Evolutionary conservation across 352 stramenopile genomes (phyloP).

Genomic region (Peronospora destructor): DNA sequence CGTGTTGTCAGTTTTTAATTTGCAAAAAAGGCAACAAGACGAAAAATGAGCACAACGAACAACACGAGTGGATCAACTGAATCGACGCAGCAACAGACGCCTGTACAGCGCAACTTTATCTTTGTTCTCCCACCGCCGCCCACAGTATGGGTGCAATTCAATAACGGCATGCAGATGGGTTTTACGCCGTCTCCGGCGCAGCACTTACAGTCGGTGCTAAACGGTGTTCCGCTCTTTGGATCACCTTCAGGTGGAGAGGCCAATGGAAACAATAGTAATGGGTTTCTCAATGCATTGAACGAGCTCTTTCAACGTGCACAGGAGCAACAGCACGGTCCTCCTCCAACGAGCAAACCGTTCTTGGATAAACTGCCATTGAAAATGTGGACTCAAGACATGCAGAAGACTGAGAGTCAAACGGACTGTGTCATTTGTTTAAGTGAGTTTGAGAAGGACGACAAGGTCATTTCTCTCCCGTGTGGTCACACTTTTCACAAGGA

Average conservation of each 20-base stretch:
- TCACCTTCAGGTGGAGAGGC: slow-evolving; percentile 1
- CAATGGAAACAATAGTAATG: slow-evolving; percentile 17
- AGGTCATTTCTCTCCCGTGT: slow-evolving; percentile 61
- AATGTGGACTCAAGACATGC: slow-evolving; percentile 39
- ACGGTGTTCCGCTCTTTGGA: slow-evolving; percentile 21
- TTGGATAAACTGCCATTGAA: slow-evolving; percentile 60
- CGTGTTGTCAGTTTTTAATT: slow-evolving; percentile 24
- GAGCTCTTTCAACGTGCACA: slow-evolving; percentile 64
- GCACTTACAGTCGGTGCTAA: slow-evolving; percentile 37
- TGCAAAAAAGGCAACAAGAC: slow-evolving; percentile 14
- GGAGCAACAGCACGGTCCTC: slow-evolving; percentile 50
- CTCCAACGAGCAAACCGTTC: slow-evolving; percentile 62
- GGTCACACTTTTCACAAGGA: slow-evolving; percentile 75
- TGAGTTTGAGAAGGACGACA: slow-evolving; percentile 62
- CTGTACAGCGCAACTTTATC: slow-evolving; percentile 22
- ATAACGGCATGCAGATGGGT: slow-evolving; percentile 41
- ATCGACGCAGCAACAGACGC: slow-evolving; percentile 10
- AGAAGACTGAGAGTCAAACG: slow-evolving; percentile 42
- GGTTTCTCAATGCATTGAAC: slow-evolving; percentile 41
- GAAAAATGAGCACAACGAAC: slow-evolving; percentile 16
- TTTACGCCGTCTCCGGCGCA: slow-evolving; percentile 39
- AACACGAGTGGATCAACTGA: background rate
- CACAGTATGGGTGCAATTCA: slow-evolving; percentile 56
- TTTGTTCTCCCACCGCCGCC: slow-evolving; percentile 58
- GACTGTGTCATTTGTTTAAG: slow-evolving; percentile 74